Conservation (phyloP, 2,329 filamentous ascomycete species). For the Monosporascus sp. region DNA sequence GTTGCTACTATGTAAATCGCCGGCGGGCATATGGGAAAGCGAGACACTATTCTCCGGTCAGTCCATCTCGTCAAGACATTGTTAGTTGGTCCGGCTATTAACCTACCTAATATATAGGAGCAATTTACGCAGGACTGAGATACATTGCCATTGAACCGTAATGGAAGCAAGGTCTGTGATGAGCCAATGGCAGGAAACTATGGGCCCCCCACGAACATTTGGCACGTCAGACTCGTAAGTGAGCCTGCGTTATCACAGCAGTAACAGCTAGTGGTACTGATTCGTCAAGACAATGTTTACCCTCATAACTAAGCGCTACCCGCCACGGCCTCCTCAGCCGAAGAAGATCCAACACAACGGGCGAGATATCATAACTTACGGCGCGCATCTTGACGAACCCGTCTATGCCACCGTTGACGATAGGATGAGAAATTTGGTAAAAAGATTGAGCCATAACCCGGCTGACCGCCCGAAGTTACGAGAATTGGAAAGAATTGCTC, state of each 20-base stretch:
- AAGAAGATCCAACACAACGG: background rate
- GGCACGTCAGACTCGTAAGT: background rate
- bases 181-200: background rate
- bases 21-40: background rate
- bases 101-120: background rate
- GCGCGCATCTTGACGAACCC: no score
- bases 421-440: background rate
- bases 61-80: background rate
- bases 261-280: no score
- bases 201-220: background rate
- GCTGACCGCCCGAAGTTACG: background rate
- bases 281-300: background rate
- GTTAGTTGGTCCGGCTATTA: background rate
- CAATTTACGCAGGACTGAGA: background rate
- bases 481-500: background rate
- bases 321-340: background rate
- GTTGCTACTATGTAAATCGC: background rate
- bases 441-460: background rate
- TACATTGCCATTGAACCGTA: background rate
- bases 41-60: background rate
- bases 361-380: no score
- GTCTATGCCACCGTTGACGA: background rate
- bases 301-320: background rate
- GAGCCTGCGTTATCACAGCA: background rate
- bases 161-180: background rate